phyloP scores from a whole-genome alignment of 2,329 filamentous ascomycete genomes.

The Neofusicoccum parvum region DNA sequence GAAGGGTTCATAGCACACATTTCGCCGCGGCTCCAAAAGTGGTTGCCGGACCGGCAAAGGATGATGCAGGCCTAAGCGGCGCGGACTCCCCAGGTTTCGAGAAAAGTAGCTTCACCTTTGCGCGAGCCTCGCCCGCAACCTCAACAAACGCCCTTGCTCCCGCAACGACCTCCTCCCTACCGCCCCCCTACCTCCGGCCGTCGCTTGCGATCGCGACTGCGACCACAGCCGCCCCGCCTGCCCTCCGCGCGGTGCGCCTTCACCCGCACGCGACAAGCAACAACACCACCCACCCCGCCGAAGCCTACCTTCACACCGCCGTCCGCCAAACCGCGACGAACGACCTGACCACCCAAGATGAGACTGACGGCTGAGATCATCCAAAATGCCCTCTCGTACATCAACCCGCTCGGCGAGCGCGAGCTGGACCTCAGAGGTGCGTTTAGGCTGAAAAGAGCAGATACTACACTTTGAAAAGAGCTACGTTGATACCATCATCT shows the following conservation, averaged over 20 bases:
- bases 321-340: background rate
- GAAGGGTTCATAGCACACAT: no score
- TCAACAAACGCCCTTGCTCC: background rate
- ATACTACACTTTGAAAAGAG: conserved; percentile 81
- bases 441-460: conserved; percentile 81
- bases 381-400: conserved; percentile 91
- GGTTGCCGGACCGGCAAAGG: no score
- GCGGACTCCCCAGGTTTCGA: conserved; percentile 3
- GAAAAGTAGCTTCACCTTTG: conserved; percentile 5
- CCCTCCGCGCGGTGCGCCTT: background rate
- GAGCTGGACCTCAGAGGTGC: conserved; percentile 99
- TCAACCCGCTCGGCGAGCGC: conserved; percentile 97
- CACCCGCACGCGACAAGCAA: background rate
- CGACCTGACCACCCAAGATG: conserved; percentile 10
- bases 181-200: background rate
- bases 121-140: background rate
- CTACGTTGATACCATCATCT: conserved; percentile 79
- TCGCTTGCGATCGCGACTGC: no score
- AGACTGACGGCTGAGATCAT: conserved; percentile 86
- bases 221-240: background rate
- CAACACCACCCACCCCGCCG: background rate
- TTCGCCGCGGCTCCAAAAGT: no score
- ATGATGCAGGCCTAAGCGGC: conserved; percentile 6
- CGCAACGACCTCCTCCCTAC: background rate
- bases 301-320: background rate